Evolutionary conservation across 805 yeast genomes (phyloP), one percentile per base, ranked within the genome.

Genomic region (Kodamaea leandrae): DNA sequence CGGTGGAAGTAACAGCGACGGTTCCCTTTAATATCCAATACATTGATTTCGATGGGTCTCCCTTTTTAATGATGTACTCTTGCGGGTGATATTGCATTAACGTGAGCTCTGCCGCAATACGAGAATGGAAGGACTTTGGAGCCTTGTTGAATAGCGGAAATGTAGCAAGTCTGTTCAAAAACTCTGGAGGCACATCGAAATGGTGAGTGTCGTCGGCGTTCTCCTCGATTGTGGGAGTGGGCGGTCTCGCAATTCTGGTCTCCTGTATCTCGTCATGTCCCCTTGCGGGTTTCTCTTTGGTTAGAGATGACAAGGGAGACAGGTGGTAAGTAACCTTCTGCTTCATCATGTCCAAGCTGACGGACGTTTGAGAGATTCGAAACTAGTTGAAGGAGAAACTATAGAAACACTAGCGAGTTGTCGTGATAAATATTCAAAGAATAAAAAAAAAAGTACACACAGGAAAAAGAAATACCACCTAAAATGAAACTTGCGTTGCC

Each of bases 1-100:
- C 93, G 1, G 85, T 75, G 10, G 86, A 79, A 0, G 88, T 78
- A 9, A 85, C 87, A n/a, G 80, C 78, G 2, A 84, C 91, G 0
- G 81, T 72, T 2, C 93, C 93, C 52, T 83, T 76, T 12, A 84
- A 59, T 27, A 84, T 80, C 89, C 91, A 83, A 54, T 83, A 84
- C 86, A 85, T 83, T 15, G 90, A 76, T 49, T 74, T 76, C 2
- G 88, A 80, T 1, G 81, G 83, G 49, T 83, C 89, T 1, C 91
- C 90, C 48, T 72, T 77, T 43, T 78, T 78, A 32, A 84, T 79
- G 26, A 84, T 80, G 54, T 77, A 80, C 45, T 80, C 84, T 50
- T 82, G 86, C 0, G 90, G 82, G 44, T 77, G 80, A 45, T 71
- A 78, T 42, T 78, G 83, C 45, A 81, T 74, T 6, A 83, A 68